Percentiles rank a stretch among this genome's conserved stretches.
Conservation (phyloP, 176 grass and related monocot genomes). For the Hsuehochloa calcarea region DNA sequence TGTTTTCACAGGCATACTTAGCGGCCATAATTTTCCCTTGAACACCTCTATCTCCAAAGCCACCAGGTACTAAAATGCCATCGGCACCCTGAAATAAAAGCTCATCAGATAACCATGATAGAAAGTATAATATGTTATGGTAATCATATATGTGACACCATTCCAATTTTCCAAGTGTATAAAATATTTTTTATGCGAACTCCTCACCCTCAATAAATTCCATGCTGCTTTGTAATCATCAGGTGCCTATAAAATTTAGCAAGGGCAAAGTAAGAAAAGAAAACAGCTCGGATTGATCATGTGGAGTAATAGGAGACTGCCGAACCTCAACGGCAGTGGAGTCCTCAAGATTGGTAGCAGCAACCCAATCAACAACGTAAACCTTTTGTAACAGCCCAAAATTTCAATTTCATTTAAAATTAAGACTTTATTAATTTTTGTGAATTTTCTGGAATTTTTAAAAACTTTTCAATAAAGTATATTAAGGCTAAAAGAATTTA, state of each 20-base stretch:
- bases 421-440: too few relatives aligned
- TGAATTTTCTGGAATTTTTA: too few relatives aligned
- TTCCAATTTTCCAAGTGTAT: not conserved
- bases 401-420: too few relatives aligned
- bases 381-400: too few relatives aligned
- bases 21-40: too few relatives aligned
- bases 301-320: not conserved
- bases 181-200: not conserved
- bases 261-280: too few relatives aligned
- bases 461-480: too few relatives aligned
- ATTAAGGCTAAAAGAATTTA: too few relatives aligned
- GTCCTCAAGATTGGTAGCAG: constrained; percentile 73
- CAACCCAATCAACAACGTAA: constrained; percentile 71
- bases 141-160: not conserved
- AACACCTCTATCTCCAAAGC: too few relatives aligned
- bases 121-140: not conserved
- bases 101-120: constrained; percentile 21
- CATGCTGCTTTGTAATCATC: constrained; percentile 58
- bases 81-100: too few relatives aligned
- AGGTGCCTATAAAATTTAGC: constrained; percentile 50
- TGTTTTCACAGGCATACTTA: too few relatives aligned
- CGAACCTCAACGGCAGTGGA: constrained; percentile 49
- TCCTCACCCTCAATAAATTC: constrained; percentile 50
- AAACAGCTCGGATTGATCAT: not conserved
- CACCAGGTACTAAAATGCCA: too few relatives aligned